Base-by-base conservation (phyloP, 352 stramenopile genomes). In the Pythium oligandrum region DNA sequence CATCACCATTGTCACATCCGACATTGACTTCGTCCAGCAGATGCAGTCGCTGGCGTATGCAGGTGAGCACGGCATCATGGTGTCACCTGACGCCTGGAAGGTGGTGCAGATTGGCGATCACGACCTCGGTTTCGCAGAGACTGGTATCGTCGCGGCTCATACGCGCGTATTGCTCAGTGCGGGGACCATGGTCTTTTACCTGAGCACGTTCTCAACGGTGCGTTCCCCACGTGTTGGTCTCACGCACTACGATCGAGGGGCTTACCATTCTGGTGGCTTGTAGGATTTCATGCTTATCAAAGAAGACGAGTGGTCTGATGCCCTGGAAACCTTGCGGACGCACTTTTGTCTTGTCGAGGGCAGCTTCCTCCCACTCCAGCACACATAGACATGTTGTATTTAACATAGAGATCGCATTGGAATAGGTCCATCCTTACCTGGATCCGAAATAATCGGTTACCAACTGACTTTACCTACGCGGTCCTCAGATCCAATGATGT, bases 231-330 rank as follows among this genome's bases (percentile, higher is more conserved):
- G 12, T 10, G 9, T 10, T 33, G 9, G 30, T 17, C 30, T 26
- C 17, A 26, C 17, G 17, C 17, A 26, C 17, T 26, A 26, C 17
- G 17, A 26, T 26, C 0, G 17, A 26, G 17, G 17, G 17, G 17
- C 17, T 26, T 26, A 26, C 17, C 17, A 26, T 26, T 50, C 9
- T 10, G 12, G 9, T n/a, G 9, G 9, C 9, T n/a, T 44, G 6
- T 35, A 74, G 68, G 71, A 81, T 34, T 78, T 78, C 12, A 78
- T 81, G 71, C 51, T 81, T 10, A 74, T 81, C 63, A 81, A 78
- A 48, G 71, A 81, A 48, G 71, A 82, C 57, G 71, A 82, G 59
- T 82, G 71, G 71, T 55, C 60, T 4, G 66, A 75, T 17, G 60
- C 71, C 4, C 44, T 82, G 12, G 54, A 63, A 8, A 78, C 75